Percentiles rank a stretch among this genome's conserved stretches.
Conservation (phyloP, 2,329 filamentous ascomycete genomes). For the Colletotrichum caudatum region DNA sequence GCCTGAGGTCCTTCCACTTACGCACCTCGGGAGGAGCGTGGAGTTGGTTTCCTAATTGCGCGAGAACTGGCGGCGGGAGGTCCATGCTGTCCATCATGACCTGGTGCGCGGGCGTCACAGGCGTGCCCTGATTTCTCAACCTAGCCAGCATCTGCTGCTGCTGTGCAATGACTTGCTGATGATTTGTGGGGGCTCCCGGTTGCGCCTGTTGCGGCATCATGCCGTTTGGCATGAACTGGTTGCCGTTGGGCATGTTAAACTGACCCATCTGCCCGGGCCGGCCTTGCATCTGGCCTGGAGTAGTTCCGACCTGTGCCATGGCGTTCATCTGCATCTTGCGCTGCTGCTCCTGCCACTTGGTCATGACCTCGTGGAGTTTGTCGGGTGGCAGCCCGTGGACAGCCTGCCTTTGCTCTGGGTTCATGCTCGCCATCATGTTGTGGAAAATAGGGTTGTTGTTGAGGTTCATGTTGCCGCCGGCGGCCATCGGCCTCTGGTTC, state of each 20-base stretch:
- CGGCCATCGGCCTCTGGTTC: constrained; percentile 58
- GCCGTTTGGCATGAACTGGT: constrained; percentile 45
- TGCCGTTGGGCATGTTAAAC: constrained; percentile 48
- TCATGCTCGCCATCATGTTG: constrained; percentile 59
- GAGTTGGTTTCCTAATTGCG: constrained; percentile 48
- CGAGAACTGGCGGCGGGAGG: constrained; percentile 54
- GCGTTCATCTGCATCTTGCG: constrained; percentile 52
- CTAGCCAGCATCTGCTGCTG: constrained; percentile 47
- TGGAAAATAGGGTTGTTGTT: constrained; percentile 56
- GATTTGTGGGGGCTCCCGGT: constrained; percentile 46
- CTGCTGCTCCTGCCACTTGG: constrained; percentile 59
- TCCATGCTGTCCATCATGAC: constrained; percentile 63
- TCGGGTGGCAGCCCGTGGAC: constrained; percentile 60
- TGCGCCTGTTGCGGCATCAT: constrained; percentile 49
- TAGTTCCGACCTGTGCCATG: constrained; percentile 45
- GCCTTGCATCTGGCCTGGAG: constrained; percentile 48
- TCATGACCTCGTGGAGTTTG: constrained; percentile 64
- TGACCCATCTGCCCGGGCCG: constrained; percentile 50
- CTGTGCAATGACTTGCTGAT: constrained; percentile 44
- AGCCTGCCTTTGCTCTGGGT: constrained; percentile 58
- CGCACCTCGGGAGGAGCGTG: constrained; percentile 56
- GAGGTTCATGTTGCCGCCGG: constrained; percentile 48
- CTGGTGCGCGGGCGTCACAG: constrained; percentile 50
- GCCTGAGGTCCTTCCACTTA: constrained; percentile 63
- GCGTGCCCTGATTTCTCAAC: constrained; percentile 44